Base-by-base conservation (phyloP, 495 filamentous ascomycete species). In the Cercophora samala region DNA sequence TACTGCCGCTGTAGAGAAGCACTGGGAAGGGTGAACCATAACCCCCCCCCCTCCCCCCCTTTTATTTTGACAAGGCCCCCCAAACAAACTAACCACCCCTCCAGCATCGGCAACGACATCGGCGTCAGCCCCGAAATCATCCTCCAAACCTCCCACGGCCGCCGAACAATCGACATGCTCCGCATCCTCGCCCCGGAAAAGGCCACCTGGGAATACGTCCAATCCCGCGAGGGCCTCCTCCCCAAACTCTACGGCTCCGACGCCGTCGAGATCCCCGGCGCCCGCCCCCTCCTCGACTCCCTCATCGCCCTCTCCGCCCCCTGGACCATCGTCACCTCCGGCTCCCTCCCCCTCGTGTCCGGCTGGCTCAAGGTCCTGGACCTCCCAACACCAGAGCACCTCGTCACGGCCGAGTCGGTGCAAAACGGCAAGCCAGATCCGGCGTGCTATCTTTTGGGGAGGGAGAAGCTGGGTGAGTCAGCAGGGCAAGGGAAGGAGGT, bases 301-400 rank as follows among this genome's bases (percentile, higher is more conserved):
- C 71, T 87, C 23, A 82, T 80, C 37, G 64, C 66, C 0, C 69
- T 78, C 37, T 75, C 80, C 58, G 88, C 85, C 0, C 87, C 86
- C 58, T 99, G 95, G 95, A 90, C 91, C 24, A 94, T 99, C 65
- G 94, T 97, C 9, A 99, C 95, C 5, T 93, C 90, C 2, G 95
- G 95, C 25, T 93, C 92, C 0, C 80, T 84, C 54, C 90, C 92
- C 4, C 84, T 99, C 17, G 87, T 97, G 4, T 85, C 85, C 21
- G 94, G 93, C 69, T 99, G 95, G 95, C 84, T 97, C 26, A 81
- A 87, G 52, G 89, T 92, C 4, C 75, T 98, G 72, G 78, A 85
- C 55, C 87, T 98, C 59, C 87, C 92, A 26, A 82, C 83, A 26
- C 93, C 93, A 0, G 78, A 85, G 70, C 81, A 90, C 69, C 82